Percentiles rank a stretch among this genome's conserved stretches.
phyloP scores from a whole-genome alignment of 805 yeast species.

The Scheffersomyces ergatensis region DNA sequence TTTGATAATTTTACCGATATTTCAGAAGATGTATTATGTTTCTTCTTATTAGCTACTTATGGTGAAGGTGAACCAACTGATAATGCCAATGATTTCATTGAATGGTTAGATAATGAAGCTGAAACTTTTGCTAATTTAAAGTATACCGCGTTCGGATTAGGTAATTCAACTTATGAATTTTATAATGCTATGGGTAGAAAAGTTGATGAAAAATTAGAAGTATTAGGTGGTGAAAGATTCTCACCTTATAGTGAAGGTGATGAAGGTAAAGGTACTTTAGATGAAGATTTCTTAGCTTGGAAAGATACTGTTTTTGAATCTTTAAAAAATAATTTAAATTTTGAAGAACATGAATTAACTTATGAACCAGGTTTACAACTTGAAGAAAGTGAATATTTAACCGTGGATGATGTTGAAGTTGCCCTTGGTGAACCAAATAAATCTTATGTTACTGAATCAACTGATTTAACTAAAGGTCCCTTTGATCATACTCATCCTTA shows the following conservation, averaged over 20 bases:
- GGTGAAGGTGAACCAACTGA: constrained; percentile 99
- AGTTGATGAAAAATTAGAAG: constrained; percentile 45
- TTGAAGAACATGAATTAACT: constrained; percentile 76
- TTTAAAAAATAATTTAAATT: constrained; percentile 58
- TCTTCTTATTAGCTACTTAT: constrained; percentile 83
- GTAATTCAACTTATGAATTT: constrained; percentile 92
- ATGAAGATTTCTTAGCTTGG: constrained; percentile 94
- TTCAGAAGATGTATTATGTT: constrained; percentile 54
- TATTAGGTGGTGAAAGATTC: constrained; percentile 69
- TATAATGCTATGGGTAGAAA: constrained; percentile 80
- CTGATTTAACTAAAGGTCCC: constrained; percentile 60
- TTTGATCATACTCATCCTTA: constrained; percentile 81
- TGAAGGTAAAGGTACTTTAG: constrained; percentile 92
- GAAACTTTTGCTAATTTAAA: constrained; percentile 56
- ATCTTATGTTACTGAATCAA: constrained; percentile 29
- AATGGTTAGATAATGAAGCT: constrained; percentile 58
- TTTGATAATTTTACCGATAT: constrained; percentile 71
- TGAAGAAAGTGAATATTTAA: constrained; percentile 30
- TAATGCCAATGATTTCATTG: constrained; percentile 79
- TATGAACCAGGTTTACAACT: constrained; percentile 69
- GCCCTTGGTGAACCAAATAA: constrained; percentile 80
- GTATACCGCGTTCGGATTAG: constrained; percentile 84
- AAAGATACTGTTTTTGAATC: constrained; percentile 72
- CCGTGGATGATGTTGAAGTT: constrained; percentile 28
- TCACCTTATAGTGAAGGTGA: constrained; percentile 90